Evolutionary conservation across 768 basidiomycete genomes (phyloP), one percentile per base, ranked within the genome.

Genomic region (Psilocybe subaeruginosa): DNA sequence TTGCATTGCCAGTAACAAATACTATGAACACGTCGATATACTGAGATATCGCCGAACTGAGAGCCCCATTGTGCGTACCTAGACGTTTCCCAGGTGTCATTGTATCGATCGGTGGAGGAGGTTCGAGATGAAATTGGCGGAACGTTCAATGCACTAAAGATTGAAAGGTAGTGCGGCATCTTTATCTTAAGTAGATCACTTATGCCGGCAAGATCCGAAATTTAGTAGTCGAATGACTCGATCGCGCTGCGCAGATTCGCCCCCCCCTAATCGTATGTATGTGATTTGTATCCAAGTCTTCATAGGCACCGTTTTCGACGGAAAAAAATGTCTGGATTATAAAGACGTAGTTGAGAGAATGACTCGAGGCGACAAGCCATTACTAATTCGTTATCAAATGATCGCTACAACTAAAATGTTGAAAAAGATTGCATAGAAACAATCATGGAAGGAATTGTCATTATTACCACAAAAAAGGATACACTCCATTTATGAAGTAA

Each of bases 1-100:
- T 94, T 17, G 88, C 85, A 72, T 99, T 98, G 29, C 95, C 93
- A 0, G 97, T 98, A 16, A 98, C 94, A 73, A 98, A 97, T 27
- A 91, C 95, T 97, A 19, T 14, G 14, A 16, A 43, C 11, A 35
- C 33, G 33, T 35, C 6, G 3, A 35, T 35, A 35, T 2, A 11
- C 33, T 23, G 23, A 23, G 23, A 23, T 23, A 23, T 23, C 2
- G 23, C 23, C 23, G 23, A 23, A 23, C 23, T 47, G 41, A 29
- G 43, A 51, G 17, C 5, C 4, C 17, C 3, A 17, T 35, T 9
- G 41, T 8, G 53, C 48, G 30, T 56, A 68, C 67, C 63, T 35
- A 69, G 55, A 43, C 63, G 56, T 58, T 68, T 65, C 47, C 19
- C 46, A 43, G 66, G 58, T 30, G 64, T 14, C 63, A 67, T 66